Base-by-base conservation (phyloP, 2,329 filamentous ascomycete species). In the Apiospora rasikravindrae region DNA sequence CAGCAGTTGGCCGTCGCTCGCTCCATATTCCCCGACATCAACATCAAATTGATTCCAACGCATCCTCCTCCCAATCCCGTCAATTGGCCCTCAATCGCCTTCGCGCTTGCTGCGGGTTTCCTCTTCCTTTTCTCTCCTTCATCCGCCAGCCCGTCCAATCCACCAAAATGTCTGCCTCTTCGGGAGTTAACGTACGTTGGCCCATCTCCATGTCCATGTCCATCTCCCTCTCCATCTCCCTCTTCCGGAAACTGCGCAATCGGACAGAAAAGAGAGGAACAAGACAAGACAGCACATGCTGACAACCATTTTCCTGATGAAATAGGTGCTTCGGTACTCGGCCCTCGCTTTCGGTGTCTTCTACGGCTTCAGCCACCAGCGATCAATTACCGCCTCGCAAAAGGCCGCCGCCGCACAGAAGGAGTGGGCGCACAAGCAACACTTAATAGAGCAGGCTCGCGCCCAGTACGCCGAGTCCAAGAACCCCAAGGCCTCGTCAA, bases 301-400 rank as follows among this genome's bases (percentile, higher is more conserved):
- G 71, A 77, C 66, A 75, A 73, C 47, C 47, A 22, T 75, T 73
- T 37, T 42, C 73, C 61, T 71, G 16, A 79, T 70, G 84, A 5
- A 5, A 37, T 37, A 99, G 96, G 96, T 99, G 84, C 90, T 98
- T 84, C 95, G 96, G 86, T 99, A 96, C 90, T 96, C 95, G 82
- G 95, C 95, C 82, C 93, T 99, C 77, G 93, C 92, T 81, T 88
- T 94, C 81, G 96, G 96, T 83, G 87, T 98, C 82, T 92, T 98
- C 86, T 99, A 99, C 88, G 96, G 96, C 84, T 91, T 98, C 88
- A 94, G 92, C 85, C 96, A 98, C 88, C 96, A 99, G 88, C 88
- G 92, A 81, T 89, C 90, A 75, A 92, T 99, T 84, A 92, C 86
- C 77, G 84, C 93, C 72, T 84, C 89, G 80, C 91, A 95, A 81